phyloP scores from a whole-genome alignment of 148 eudicot genomes.

The Pharnaceum exiguum region DNA sequence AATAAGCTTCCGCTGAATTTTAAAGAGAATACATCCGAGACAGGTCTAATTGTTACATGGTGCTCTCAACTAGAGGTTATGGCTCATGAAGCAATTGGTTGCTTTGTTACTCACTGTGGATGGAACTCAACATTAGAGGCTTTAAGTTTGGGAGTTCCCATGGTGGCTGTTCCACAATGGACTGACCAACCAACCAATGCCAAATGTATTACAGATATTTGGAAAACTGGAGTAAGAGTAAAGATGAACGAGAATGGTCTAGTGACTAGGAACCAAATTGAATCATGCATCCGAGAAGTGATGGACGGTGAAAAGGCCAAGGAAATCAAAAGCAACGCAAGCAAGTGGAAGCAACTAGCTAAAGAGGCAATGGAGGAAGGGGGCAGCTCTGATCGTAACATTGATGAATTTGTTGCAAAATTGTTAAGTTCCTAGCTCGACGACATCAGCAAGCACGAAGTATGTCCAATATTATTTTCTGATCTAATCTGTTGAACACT shows the following conservation, averaged over 20 bases:
- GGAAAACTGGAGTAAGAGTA: constrained; percentile 39
- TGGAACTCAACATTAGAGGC: constrained; percentile 63
- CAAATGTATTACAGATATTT: constrained; percentile 40
- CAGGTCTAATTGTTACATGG: constrained; percentile 46
- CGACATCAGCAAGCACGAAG: background rate
- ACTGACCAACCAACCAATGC: constrained; percentile 51
- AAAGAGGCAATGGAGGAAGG: constrained; percentile 27
- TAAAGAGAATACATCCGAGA: constrained; percentile 21
- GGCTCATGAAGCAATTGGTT: constrained; percentile 33
- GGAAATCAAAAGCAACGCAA: constrained; percentile 33
- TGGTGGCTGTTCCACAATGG: constrained; percentile 52
- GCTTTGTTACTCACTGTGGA: constrained; percentile 55
- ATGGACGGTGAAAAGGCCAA: constrained; percentile 33
- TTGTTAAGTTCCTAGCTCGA: background rate
- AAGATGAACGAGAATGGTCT: constrained; percentile 28
- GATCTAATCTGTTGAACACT: no score
- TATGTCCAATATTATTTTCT: no score
- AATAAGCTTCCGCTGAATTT: constrained; percentile 32
- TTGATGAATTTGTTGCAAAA: constrained; percentile 19
- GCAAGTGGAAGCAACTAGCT: constrained; percentile 34
- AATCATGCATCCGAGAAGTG: constrained; percentile 29
- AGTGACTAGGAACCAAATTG: constrained; percentile 30
- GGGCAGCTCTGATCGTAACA: constrained; percentile 23
- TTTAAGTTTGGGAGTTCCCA: constrained; percentile 44
- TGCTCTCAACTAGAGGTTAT: constrained; percentile 44